Conservation (phyloP, 2,329 filamentous ascomycete genomes). For the Sporothrix euskadiensis region DNA sequence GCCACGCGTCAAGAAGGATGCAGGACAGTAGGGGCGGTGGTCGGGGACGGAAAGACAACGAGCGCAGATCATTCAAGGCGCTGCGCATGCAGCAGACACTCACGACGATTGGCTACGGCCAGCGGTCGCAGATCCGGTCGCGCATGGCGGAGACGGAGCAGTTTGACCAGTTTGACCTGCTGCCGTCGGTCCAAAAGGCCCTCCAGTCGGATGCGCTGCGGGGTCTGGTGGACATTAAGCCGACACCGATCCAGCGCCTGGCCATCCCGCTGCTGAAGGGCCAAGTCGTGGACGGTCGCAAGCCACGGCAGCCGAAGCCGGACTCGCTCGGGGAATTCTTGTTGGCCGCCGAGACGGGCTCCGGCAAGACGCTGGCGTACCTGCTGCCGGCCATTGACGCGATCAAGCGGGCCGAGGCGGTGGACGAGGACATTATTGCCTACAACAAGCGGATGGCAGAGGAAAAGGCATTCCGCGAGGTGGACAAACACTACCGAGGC, state of each 20-base stretch:
- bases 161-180: conserved; percentile 78
- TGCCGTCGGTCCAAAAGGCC: conserved; percentile 70
- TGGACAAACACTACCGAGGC: conserved; percentile 48
- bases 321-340: conserved; percentile 60
- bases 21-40: conserved; percentile 28
- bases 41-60: conserved; percentile 27
- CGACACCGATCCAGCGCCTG: conserved; percentile 85
- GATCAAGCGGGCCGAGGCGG: conserved; percentile 72
- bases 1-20: conserved; percentile 18
- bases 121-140: conserved; percentile 54
- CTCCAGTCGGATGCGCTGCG: conserved; percentile 72
- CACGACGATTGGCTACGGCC: conserved; percentile 72
- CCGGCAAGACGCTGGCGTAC: conserved; percentile 94
- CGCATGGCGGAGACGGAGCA: conserved; percentile 67
- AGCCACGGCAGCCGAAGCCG: conserved; percentile 5
- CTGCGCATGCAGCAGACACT: conserved; percentile 91
- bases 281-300: conserved; percentile 43
- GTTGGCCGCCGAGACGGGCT: conserved; percentile 92
- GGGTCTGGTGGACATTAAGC: conserved; percentile 71
- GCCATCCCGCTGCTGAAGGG: conserved; percentile 81
- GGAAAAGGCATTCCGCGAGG: conserved; percentile 57
- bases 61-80: conserved; percentile 64
- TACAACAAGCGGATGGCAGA: conserved; percentile 58
- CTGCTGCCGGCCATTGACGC: conserved; percentile 81
- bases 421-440: conserved; percentile 59